phyloP scores from a whole-genome alignment of 208 protist genomes.

The Sergeia podlipaevii region DNA sequence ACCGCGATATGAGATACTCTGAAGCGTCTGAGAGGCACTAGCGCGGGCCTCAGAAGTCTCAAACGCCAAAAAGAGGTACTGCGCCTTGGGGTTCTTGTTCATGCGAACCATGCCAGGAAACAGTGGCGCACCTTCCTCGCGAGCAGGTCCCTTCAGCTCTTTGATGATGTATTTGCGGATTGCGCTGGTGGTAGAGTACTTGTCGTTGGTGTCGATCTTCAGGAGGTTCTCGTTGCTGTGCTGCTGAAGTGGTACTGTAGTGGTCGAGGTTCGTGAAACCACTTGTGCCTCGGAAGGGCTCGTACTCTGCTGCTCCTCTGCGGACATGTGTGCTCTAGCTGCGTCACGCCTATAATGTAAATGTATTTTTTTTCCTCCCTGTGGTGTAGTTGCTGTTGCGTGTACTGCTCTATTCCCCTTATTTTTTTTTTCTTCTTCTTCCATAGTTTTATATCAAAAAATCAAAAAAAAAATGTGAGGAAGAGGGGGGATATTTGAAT shows the following conservation, averaged over 20 bases:
- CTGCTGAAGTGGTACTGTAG: slow-evolving; percentile 46
- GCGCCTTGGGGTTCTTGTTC: slow-evolving; percentile 82
- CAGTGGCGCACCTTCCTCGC: slow-evolving; percentile 32
- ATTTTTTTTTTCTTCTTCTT: slow-evolving; percentile 9
- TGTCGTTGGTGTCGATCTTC: slow-evolving; percentile 87
- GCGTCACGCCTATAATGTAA: no score
- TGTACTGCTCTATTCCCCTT: slow-evolving; percentile 10
- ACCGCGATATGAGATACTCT: slow-evolving; percentile 42
- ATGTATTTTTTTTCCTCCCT: background rate
- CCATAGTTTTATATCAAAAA: background rate
- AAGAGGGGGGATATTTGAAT: no score
- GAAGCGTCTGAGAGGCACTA: slow-evolving; percentile 37
- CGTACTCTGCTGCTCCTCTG: no score
- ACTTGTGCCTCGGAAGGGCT: no score
- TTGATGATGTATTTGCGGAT: slow-evolving; percentile 80
- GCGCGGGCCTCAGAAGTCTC: slow-evolving; percentile 46
- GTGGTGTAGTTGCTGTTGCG: slow-evolving; percentile 7
- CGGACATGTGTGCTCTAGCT: no score
- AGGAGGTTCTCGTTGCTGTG: slow-evolving; percentile 87
- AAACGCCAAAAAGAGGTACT: slow-evolving; percentile 80
- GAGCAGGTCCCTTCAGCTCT: slow-evolving; percentile 10
- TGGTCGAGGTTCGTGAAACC: no score
- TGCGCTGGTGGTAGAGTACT: slow-evolving; percentile 64
- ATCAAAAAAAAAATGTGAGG: background rate
- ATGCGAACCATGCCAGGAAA: slow-evolving; percentile 76